Evolutionary conservation across 1,284 basidiomycete species (phyloP).

Genomic region (Marasmius fiardii): DNA sequence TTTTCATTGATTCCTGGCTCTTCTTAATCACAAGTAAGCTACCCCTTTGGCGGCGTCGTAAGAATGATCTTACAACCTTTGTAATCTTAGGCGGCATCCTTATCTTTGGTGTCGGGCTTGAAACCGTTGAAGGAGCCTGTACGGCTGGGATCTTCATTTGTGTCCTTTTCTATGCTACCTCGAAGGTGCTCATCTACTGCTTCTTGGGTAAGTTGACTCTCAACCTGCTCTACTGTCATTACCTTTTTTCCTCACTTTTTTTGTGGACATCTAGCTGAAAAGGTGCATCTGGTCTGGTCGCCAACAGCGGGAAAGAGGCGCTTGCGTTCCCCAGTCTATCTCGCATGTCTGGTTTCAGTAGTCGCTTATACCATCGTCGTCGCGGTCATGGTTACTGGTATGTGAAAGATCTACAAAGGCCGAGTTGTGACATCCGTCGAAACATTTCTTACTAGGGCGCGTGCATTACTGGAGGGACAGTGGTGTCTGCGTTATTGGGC

Average conservation of each 20-base stretch:
- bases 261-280: slow-evolving; percentile 25
- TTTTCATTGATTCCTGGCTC: slow-evolving; percentile 33
- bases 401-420: slow-evolving; percentile 3
- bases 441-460: slow-evolving; percentile 24
- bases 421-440: background rate
- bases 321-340: slow-evolving; percentile 30
- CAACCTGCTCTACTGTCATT: background rate
- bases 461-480: slow-evolving; percentile 30
- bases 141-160: slow-evolving; percentile 30
- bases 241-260: background rate
- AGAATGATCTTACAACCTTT: background rate
- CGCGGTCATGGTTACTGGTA: slow-evolving; percentile 28
- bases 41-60: background rate
- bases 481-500: slow-evolving; percentile 41
- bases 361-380: slow-evolving; percentile 28
- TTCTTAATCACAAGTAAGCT: slow-evolving; percentile 31
- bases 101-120: slow-evolving; percentile 32
- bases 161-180: slow-evolving; percentile 31
- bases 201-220: slow-evolving; percentile 28
- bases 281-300: slow-evolving; percentile 35
- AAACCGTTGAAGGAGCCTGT: slow-evolving; percentile 24
- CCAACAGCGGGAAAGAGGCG: slow-evolving; percentile 21
- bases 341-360: slow-evolving; percentile 26
- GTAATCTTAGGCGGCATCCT: slow-evolving; percentile 26
- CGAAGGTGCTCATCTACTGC: slow-evolving; percentile 29